Conservation (phyloP, 306 rosid genomes). For the Abrus pulchellus region DNA sequence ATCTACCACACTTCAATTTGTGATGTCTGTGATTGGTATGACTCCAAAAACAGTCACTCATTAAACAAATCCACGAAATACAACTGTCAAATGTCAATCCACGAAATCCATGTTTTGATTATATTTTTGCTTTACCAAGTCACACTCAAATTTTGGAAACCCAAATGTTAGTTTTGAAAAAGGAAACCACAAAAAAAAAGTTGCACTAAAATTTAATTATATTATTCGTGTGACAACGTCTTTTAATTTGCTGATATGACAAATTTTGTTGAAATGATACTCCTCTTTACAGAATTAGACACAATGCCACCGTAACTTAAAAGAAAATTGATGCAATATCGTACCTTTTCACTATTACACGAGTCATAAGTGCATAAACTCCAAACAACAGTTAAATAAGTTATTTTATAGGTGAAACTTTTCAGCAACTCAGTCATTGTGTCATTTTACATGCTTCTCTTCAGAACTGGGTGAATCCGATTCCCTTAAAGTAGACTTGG, state of each 20-base stretch:
- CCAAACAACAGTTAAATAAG: too few species aligned
- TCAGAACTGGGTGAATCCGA: background rate
- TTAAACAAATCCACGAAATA: background rate
- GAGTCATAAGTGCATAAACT: too few species aligned
- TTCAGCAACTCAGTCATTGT: too few species aligned
- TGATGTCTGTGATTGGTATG: background rate
- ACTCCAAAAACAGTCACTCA: background rate
- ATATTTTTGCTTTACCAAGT: background rate
- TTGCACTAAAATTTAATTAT: background rate
- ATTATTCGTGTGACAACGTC: background rate
- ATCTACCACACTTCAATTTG: slow-evolving; percentile 18
- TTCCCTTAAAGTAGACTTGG: background rate
- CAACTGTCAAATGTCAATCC: slow-evolving; percentile 4
- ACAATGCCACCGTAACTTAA: background rate
- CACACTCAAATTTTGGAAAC: background rate
- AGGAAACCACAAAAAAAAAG: background rate
- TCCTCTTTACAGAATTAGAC: background rate
- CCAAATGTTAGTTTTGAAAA: background rate
- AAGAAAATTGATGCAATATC: too few species aligned
- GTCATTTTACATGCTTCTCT: background rate
- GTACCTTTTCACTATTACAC: too few species aligned
- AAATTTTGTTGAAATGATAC: background rate
- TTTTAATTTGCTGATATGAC: background rate
- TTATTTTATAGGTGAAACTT: too few species aligned
- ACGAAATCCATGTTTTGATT: background rate